Evolutionary conservation across 2,329 filamentous ascomycete species (phyloP), one percentile per base, ranked within the genome.

Genomic region (Calcarisporium arbuscula): DNA sequence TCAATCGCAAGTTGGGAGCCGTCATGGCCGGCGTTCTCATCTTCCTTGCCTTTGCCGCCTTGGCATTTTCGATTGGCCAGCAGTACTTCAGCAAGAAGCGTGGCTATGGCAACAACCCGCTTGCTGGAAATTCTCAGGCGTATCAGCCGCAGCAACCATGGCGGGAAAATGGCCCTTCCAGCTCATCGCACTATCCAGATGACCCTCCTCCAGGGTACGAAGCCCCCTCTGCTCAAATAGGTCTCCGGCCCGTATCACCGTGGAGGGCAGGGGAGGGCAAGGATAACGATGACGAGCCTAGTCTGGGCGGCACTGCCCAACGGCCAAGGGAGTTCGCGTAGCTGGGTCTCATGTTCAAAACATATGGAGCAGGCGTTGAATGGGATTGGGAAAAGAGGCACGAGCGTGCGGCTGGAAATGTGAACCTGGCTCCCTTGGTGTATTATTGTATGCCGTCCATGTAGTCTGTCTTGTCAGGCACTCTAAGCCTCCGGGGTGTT

Each of bases 21-120:
- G 58, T 68, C 21, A 62, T 75, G n/a, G 60, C 65, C 8, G 66
- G 60, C 17, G 49, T 73, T 20, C 52, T 73, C 20, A 53, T 74
- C 30, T 53, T 69, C 29, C 32, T 68, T 23, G 51, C 65, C 40
- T 52, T 71, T 5, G 52, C 58, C 20, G 51, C 67, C 30, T 44
- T 70, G 16, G 44, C 62, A 33, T 50, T 61, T 28, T 54, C 33
- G 48, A 57, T 28, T 32, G 50, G 53, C 21, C 46, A 46, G 21
- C 47, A 42, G 34, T 56, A 47, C 35, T 30, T 56, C 32, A 40
- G 46, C 29, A 51, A 43, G 27, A 46, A 45, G 31, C 48, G 44
- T 22, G 43, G 42, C 15, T 42, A 36, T 35, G 26, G 21, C 19
- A 34, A 28, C 28, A 26, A 6, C 31, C 39, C 39, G 28, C 40